Evolutionary conservation across 2,329 filamentous ascomycete genomes (phyloP).

Genomic region (Magnaporthales sp.): DNA sequence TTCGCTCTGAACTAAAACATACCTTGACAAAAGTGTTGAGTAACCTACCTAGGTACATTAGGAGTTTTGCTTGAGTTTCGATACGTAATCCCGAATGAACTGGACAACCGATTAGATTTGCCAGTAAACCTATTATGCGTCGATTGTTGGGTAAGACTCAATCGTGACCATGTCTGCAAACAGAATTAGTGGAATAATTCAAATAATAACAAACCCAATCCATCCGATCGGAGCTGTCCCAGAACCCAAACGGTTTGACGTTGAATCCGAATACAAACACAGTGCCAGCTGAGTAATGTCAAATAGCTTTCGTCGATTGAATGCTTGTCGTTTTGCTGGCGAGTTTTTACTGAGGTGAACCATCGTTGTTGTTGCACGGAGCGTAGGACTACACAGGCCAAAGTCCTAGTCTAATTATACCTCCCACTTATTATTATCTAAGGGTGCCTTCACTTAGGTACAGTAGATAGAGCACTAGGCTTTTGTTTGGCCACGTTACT

Average conservation of each 20-base stretch:
- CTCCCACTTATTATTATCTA: background rate
- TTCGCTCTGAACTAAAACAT: background rate
- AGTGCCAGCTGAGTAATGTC: background rate
- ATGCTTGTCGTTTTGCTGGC: background rate
- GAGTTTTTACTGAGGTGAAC: background rate
- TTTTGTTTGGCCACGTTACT: too few relatives aligned
- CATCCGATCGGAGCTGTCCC: background rate
- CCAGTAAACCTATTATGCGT: background rate
- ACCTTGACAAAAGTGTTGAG: too few relatives aligned
- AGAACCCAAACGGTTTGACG: background rate
- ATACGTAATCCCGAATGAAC: background rate
- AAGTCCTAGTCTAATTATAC: background rate
- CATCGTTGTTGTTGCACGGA: background rate
- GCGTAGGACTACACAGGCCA: background rate
- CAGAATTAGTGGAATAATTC: background rate
- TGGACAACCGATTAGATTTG: background rate
- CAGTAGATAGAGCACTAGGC: too few relatives aligned
- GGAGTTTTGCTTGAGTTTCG: too few relatives aligned
- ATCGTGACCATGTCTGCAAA: too few relatives aligned
- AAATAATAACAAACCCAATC: background rate
- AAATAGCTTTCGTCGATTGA: background rate
- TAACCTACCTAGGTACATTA: background rate
- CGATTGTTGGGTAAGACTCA: background rate
- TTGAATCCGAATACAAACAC: background rate
- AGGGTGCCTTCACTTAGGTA: background rate